Conservation (phyloP, 768 basidiomycete species). For the Cystobasidium ongulense region DNA sequence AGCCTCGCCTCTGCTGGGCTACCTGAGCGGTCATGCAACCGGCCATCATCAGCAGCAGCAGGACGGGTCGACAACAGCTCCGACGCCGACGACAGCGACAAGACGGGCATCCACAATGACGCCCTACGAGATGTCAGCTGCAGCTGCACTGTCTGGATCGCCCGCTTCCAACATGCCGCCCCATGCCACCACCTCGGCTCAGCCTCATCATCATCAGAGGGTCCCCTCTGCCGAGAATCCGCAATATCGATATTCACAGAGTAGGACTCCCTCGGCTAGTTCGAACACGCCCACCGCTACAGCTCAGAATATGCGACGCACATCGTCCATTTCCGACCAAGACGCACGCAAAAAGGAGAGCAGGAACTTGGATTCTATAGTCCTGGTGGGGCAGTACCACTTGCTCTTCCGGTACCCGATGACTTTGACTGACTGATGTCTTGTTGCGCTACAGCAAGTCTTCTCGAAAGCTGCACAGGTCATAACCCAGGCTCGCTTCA, state of each 20-base stretch:
- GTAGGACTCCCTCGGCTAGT: not conserved
- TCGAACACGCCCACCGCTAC: not conserved
- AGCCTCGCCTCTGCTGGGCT: constrained; percentile 19
- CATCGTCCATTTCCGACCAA: not conserved
- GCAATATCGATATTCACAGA: not conserved
- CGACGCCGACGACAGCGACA: not conserved
- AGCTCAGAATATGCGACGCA: not conserved
- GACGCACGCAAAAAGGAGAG: constrained; percentile 26
- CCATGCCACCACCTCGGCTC: not conserved
- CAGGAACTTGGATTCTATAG: constrained; percentile 24
- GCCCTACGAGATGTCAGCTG: not conserved
- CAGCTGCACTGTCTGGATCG: not conserved
- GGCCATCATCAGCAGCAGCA: not conserved
- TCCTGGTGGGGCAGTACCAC: not conserved
- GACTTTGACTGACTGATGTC: not conserved
- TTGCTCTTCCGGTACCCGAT: not conserved
- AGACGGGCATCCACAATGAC: not conserved
- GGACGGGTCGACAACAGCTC: not conserved
- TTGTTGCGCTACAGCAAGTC: constrained; percentile 35
- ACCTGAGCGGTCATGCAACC: constrained; percentile 1
- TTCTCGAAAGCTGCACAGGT: constrained; percentile 39
- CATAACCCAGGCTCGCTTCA: constrained; percentile 35
- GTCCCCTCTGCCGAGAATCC: not conserved
- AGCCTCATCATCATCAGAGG: not conserved
- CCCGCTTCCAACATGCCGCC: not conserved